These are phyloP conservation scores for Schwanniomyces polymorphus DNA, from an alignment of 805 yeast genomes.

Conservation along the genomic window DNA sequence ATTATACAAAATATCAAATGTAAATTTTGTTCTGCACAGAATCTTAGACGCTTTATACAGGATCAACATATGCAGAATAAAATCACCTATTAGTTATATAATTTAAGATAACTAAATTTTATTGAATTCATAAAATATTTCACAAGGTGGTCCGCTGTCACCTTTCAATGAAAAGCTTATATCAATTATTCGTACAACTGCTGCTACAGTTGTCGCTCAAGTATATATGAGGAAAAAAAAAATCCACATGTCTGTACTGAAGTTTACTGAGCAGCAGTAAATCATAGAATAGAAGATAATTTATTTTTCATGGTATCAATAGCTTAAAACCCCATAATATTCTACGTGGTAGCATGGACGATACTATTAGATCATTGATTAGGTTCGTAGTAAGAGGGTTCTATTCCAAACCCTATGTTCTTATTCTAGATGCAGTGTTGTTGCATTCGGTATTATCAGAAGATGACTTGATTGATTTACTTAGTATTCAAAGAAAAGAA, in stretches of 20 bases:
- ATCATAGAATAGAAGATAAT: not conserved
- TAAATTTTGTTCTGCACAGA: too few relatives aligned
- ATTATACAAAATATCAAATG: too few relatives aligned
- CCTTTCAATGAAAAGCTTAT: too few relatives aligned
- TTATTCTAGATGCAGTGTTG: conserved; percentile 82
- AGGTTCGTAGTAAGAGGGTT: conserved; percentile 85
- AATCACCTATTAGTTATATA: too few relatives aligned
- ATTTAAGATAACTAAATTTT: too few relatives aligned
- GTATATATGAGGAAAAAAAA: not conserved
- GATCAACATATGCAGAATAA: too few relatives aligned
- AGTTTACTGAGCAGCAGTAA: not conserved
- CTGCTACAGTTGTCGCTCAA: too few relatives aligned
- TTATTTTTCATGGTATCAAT: not conserved
- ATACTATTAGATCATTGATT: conserved; percentile 53
- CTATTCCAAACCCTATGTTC: conserved; percentile 78
- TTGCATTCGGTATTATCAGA: conserved; percentile 89
- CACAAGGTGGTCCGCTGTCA: too few relatives aligned
- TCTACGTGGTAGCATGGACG: conserved; percentile 30
- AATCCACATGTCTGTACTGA: not conserved
- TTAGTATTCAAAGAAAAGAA: conserved; percentile 85
- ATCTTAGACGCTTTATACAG: too few relatives aligned
- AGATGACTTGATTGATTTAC: conserved; percentile 79
- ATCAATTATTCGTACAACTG: too few relatives aligned
- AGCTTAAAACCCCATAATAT: not conserved
- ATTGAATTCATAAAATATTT: too few relatives aligned